These are phyloP conservation scores for Sarcomyxa edulis DNA, from an alignment of 768 basidiomycete species.

Conservation along the genomic window DNA sequence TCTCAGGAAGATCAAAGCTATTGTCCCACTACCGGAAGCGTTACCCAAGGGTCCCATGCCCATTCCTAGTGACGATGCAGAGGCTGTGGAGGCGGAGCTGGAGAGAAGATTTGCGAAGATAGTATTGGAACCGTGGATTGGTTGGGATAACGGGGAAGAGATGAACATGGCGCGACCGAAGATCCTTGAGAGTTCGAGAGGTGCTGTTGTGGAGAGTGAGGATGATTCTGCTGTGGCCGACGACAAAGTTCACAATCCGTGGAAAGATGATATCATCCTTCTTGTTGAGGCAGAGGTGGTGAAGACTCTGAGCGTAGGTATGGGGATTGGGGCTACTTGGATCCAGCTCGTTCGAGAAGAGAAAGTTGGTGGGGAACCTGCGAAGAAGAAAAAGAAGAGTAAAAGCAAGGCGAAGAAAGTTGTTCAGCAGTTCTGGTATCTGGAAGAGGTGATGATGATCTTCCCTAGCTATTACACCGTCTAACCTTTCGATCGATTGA, in stretches of 20 bases:
- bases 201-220: slow-evolving; percentile 4
- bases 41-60: neutral
- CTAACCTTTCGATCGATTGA: too few relatives aligned
- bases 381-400: too few relatives aligned
- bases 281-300: slow-evolving; percentile 38
- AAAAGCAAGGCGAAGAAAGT: slow-evolving; percentile 12
- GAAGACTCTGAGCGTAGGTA: slow-evolving; percentile 37
- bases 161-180: slow-evolving; percentile 5
- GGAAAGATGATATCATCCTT: slow-evolving; percentile 47
- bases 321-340: slow-evolving; percentile 57
- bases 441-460: slow-evolving; percentile 47
- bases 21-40: slow-evolving; percentile 22
- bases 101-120: slow-evolving; percentile 41
- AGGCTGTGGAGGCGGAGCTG: slow-evolving; percentile 43
- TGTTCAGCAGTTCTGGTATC: slow-evolving; percentile 46
- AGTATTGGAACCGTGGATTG: slow-evolving; percentile 50
- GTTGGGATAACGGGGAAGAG: slow-evolving; percentile 24
- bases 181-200: slow-evolving; percentile 7
- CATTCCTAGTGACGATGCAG: slow-evolving; percentile 6
- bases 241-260: slow-evolving; percentile 33
- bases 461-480: slow-evolving; percentile 44
- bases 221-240: neutral
- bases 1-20: slow-evolving; percentile 40
- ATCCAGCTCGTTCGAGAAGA: slow-evolving; percentile 46
- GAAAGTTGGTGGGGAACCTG: slow-evolving; percentile 10